Conservation (phyloP, 441 rosid genomes). For the Metrosideros polymorpha region DNA sequence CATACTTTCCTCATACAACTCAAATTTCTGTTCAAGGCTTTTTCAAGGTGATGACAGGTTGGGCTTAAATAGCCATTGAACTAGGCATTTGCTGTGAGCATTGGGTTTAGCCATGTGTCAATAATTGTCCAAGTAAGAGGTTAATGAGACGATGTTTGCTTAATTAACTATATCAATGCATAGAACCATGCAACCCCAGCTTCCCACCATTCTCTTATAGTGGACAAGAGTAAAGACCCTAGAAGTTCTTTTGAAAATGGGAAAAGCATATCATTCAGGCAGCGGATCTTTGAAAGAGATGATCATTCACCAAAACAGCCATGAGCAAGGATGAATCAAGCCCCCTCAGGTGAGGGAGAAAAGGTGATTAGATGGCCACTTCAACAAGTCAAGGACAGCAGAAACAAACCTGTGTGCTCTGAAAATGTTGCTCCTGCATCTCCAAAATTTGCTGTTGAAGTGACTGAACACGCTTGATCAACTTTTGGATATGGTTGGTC, state of each 20-base stretch:
- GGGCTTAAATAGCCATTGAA: background rate
- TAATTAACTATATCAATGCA: background rate
- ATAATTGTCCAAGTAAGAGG: background rate
- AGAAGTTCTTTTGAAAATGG: background rate
- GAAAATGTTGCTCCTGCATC: slow-evolving; percentile 59
- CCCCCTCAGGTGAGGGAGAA: background rate
- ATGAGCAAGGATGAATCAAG: background rate
- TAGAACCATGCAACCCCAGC: background rate
- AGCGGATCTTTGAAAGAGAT: background rate
- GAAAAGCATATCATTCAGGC: background rate
- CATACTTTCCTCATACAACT: background rate
- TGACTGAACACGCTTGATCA: slow-evolving; percentile 31
- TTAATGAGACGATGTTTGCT: background rate
- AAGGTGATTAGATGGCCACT: background rate
- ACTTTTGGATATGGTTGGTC: slow-evolving; percentile 27
- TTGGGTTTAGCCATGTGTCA: background rate
- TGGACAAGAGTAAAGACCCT: background rate
- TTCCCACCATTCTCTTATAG: background rate
- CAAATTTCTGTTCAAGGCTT: background rate
- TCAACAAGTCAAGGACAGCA: background rate
- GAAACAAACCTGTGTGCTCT: slow-evolving; percentile 71
- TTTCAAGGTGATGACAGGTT: background rate
- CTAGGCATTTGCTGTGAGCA: background rate
- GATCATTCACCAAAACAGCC: background rate
- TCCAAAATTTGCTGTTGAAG: slow-evolving; percentile 68